phyloP scores from a whole-genome alignment of 2,329 filamentous ascomycete species.

The Tolypocladium paradoxum region DNA sequence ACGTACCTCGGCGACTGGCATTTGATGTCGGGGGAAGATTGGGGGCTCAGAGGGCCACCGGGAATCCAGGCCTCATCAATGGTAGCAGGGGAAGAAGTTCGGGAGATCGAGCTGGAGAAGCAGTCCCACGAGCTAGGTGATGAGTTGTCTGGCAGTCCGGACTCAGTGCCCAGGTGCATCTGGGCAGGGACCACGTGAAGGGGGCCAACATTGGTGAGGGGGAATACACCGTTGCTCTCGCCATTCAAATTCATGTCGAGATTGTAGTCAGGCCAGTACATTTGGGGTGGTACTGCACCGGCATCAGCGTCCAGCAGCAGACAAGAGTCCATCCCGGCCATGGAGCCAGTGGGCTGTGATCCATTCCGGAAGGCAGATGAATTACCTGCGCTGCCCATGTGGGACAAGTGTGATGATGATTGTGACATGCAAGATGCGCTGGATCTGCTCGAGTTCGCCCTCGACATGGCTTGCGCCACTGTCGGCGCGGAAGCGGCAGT shows the following conservation, averaged over 20 bases:
- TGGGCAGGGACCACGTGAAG: slow-evolving; percentile 47
- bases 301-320: slow-evolving; percentile 39
- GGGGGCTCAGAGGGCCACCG: slow-evolving; percentile 20
- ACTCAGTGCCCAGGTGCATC: slow-evolving; percentile 43
- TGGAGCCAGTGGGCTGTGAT: slow-evolving; percentile 23
- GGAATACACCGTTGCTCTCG: slow-evolving; percentile 32
- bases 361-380: slow-evolving; percentile 30
- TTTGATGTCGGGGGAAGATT: slow-evolving; percentile 38
- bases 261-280: slow-evolving; percentile 38
- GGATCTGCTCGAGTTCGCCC: slow-evolving; percentile 26
- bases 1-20: slow-evolving; percentile 46
- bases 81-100: slow-evolving; percentile 37
- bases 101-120: slow-evolving; percentile 41
- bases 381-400: slow-evolving; percentile 43
- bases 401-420: slow-evolving; percentile 38
- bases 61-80: slow-evolving; percentile 37
- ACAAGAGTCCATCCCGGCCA: slow-evolving; percentile 40
- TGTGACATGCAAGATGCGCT: slow-evolving; percentile 36
- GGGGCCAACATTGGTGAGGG: slow-evolving; percentile 28
- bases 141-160: slow-evolving; percentile 35
- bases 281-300: slow-evolving; percentile 34
- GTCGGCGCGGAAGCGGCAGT: slow-evolving; percentile 19
- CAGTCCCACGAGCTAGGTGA: slow-evolving; percentile 42
- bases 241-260: slow-evolving; percentile 32
- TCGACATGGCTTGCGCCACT: slow-evolving; percentile 27